phyloP scores from a whole-genome alignment of 306 rosid genomes.

The Acacia confusa region DNA sequence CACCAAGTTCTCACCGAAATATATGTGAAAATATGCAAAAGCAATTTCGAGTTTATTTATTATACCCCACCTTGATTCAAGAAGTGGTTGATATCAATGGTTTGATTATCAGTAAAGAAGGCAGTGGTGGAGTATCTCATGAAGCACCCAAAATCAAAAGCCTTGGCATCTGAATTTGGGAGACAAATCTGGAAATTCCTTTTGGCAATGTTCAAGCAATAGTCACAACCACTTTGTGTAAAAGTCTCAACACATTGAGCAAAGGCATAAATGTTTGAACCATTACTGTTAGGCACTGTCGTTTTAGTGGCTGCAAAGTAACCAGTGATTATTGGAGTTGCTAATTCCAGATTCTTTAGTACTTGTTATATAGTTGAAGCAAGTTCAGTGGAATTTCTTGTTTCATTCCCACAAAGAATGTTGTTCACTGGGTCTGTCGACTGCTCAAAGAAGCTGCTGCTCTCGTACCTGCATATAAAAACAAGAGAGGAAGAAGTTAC shows the following conservation, averaged over 20 bases:
- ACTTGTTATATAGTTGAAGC: background rate
- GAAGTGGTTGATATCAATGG: background rate
- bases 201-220: background rate
- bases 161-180: background rate
- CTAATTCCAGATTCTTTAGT: background rate
- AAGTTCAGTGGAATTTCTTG: background rate
- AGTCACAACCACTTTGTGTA: background rate
- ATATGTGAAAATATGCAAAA: too few relatives aligned
- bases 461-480: constrained; percentile 1
- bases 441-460: constrained; percentile 37
- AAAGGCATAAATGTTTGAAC: background rate
- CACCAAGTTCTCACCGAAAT: too few relatives aligned
- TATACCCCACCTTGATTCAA: background rate
- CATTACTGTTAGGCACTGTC: background rate
- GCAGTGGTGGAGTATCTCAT: background rate
- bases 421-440: constrained; percentile 38
- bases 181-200: background rate
- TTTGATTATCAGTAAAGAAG: background rate
- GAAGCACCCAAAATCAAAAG: background rate
- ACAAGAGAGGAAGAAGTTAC: background rate
- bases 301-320: background rate
- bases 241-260: background rate
- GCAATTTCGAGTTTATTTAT: too few relatives aligned
- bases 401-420: constrained; percentile 18
- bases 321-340: background rate